Evolutionary conservation across 2,329 filamentous ascomycete species (phyloP).

Genomic region (Xylariaceae sp.): DNA sequence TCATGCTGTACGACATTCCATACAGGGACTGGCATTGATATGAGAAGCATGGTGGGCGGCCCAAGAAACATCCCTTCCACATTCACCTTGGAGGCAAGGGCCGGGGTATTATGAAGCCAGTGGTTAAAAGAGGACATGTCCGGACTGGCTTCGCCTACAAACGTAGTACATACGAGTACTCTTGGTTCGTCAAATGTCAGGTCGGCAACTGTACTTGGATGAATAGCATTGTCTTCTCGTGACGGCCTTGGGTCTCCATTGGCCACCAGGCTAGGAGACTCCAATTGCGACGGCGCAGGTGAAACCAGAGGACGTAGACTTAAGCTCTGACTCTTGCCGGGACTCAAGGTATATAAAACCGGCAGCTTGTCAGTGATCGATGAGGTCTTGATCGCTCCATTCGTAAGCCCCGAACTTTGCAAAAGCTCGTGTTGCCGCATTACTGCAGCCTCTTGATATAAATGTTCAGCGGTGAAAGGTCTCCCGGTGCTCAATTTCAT

Average conservation of each 20-base stretch:
- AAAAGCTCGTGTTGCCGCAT: conserved; percentile 41
- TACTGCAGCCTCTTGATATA: conserved; percentile 52
- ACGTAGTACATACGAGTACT: conserved; percentile 63
- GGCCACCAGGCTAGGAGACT: conserved; percentile 25
- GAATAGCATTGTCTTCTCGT: conserved; percentile 39
- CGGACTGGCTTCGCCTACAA: conserved; percentile 60
- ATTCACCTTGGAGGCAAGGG: conserved; percentile 53
- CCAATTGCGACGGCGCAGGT: conserved; percentile 23
- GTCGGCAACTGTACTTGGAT: conserved; percentile 45
- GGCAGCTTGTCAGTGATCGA: conserved; percentile 37
- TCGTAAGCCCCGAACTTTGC: conserved; percentile 40
- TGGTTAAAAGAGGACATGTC: conserved; percentile 64
- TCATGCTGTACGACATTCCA: conserved; percentile 64
- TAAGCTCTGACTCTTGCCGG: conserved; percentile 48
- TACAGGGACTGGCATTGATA: conserved; percentile 60
- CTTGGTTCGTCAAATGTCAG: conserved; percentile 59
- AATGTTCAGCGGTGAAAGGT: conserved; percentile 52
- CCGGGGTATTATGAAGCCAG: conserved; percentile 58
- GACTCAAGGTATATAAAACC: conserved; percentile 51
- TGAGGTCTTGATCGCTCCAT: conserved; percentile 37
- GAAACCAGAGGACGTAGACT: conserved; percentile 45
- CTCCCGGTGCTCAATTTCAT: conserved; percentile 46
- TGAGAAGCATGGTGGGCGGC: conserved; percentile 61
- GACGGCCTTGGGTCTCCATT: conserved; percentile 25
- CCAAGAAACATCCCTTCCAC: conserved; percentile 67